Percentiles rank a stretch among this genome's conserved stretches.
These are phyloP conservation scores for Claviceps capensis DNA, from an alignment of 2,329 filamentous ascomycete species.

Conservation along the genomic window DNA sequence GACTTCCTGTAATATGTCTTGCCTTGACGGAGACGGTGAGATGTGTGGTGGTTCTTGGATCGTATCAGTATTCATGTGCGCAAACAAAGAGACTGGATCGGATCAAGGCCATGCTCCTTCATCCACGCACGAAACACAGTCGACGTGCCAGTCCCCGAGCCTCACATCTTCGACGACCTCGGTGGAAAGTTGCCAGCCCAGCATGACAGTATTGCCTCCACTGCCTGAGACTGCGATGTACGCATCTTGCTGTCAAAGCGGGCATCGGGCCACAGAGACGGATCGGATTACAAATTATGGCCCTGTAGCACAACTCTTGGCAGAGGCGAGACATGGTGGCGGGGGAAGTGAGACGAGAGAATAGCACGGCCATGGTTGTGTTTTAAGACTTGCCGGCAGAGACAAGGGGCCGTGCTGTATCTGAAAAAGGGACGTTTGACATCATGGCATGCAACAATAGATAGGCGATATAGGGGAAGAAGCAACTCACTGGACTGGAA, in stretches of 20 bases:
- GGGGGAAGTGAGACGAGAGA: neutral
- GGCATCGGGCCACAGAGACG: neutral
- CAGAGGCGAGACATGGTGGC: slow-evolving; percentile 1
- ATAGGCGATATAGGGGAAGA: neutral
- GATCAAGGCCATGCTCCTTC: neutral
- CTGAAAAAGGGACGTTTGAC: neutral
- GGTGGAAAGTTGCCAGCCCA: neutral
- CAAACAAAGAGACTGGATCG: neutral
- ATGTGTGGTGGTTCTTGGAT: slow-evolving; percentile 16
- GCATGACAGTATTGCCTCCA: neutral
- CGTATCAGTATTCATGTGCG: slow-evolving; percentile 10
- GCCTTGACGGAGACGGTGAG: slow-evolving; percentile 7
- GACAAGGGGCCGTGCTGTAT: neutral
- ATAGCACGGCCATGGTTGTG: neutral
- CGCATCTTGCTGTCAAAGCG: neutral
- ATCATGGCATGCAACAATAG: neutral
- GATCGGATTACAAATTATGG: neutral
- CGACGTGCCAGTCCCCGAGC: neutral
- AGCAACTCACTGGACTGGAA: neutral
- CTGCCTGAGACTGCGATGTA: neutral
- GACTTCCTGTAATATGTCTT: slow-evolving; percentile 11
- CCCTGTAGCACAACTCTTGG: slow-evolving; percentile 4
- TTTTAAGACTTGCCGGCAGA: neutral
- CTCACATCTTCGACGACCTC: neutral
- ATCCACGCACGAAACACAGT: neutral